Percentiles rank a stretch among this genome's conserved stretches.
phyloP scores from a whole-genome alignment of 495 filamentous ascomycete species.

The Neurospora intermedia region DNA sequence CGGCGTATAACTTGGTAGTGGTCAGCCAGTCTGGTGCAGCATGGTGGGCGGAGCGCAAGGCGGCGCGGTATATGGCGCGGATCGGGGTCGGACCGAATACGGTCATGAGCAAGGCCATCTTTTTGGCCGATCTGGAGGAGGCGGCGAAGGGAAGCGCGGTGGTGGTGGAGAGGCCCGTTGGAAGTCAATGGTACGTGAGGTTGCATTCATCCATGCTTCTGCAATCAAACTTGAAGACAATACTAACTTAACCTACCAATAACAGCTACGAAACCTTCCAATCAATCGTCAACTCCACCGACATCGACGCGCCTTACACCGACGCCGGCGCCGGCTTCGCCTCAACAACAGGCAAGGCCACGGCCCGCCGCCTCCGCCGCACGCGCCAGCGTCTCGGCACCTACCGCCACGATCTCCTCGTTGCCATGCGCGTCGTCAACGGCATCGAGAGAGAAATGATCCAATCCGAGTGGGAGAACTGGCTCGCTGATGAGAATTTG shows the following conservation, averaged over 20 bases:
- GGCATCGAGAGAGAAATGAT: slow-evolving; percentile 77
- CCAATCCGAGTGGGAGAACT: slow-evolving; percentile 80
- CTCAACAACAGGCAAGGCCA: slow-evolving; percentile 42
- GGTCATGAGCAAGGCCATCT: slow-evolving; percentile 77
- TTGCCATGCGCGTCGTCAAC: slow-evolving; percentile 84
- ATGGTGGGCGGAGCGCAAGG: slow-evolving; percentile 82
- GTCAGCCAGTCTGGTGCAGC: slow-evolving; percentile 53
- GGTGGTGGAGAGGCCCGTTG: slow-evolving; percentile 16
- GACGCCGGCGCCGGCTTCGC: slow-evolving; percentile 30
- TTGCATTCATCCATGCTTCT: no score
- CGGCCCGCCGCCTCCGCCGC: slow-evolving; percentile 56
- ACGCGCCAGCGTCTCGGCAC: slow-evolving; percentile 71
- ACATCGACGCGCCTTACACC: slow-evolving; percentile 40
- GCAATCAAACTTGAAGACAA: not conserved
- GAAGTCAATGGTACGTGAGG: slow-evolving; percentile 31
- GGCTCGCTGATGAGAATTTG: slow-evolving; percentile 61
- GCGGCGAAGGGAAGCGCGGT: slow-evolving; percentile 33
- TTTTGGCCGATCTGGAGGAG: slow-evolving; percentile 70
- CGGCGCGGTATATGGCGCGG: slow-evolving; percentile 63
- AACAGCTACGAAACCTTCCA: slow-evolving; percentile 45
- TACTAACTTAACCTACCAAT: not conserved
- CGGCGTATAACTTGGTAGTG: slow-evolving; percentile 59
- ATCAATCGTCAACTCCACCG: slow-evolving; percentile 40
- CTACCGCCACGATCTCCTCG: slow-evolving; percentile 86
- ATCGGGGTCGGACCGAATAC: slow-evolving; percentile 69